Percentiles rank a stretch among this genome's conserved stretches.
Conservation (phyloP, 345 rosid genomes). For the Eucalyptus fibrosa region DNA sequence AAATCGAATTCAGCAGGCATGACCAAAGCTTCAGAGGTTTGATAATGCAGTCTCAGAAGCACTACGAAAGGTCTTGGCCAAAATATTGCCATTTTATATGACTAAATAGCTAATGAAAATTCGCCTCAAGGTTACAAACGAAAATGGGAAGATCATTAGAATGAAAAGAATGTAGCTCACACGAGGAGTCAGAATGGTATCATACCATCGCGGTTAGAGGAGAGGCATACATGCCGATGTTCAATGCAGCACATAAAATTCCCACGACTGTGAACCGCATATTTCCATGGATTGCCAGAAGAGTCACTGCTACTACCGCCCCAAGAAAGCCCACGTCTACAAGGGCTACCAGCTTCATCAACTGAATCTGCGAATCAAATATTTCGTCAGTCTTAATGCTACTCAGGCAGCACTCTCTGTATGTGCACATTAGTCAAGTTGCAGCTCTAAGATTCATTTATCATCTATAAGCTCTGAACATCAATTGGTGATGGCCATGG, state of each 20-base stretch:
- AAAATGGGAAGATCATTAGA: background rate
- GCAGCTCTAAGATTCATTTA: background rate
- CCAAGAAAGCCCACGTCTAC: slow-evolving; percentile 40
- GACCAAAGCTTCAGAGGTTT: background rate
- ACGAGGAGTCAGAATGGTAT: background rate
- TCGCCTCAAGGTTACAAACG: background rate
- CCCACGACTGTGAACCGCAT: slow-evolving; percentile 29
- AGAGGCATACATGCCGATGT: slow-evolving; percentile 49
- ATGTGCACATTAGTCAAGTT: background rate
- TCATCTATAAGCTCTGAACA: background rate
- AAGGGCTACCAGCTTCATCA: slow-evolving; percentile 21
- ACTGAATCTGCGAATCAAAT: slow-evolving; percentile 17
- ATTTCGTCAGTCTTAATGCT: background rate
- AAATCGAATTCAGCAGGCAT: background rate
- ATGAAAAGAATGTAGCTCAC: background rate
- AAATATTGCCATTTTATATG: background rate
- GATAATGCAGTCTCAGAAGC: background rate
- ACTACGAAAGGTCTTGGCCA: background rate
- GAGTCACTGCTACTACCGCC: slow-evolving; percentile 21
- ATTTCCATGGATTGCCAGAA: slow-evolving; percentile 23
- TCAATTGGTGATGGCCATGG: background rate
- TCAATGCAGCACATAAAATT: slow-evolving; percentile 28
- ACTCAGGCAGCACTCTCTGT: background rate
- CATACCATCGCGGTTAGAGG: slow-evolving; percentile 40
- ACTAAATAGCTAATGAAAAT: background rate